Evolutionary conservation across 305 asterid species (phyloP).

Genomic region (Fraxinus platypoda): DNA sequence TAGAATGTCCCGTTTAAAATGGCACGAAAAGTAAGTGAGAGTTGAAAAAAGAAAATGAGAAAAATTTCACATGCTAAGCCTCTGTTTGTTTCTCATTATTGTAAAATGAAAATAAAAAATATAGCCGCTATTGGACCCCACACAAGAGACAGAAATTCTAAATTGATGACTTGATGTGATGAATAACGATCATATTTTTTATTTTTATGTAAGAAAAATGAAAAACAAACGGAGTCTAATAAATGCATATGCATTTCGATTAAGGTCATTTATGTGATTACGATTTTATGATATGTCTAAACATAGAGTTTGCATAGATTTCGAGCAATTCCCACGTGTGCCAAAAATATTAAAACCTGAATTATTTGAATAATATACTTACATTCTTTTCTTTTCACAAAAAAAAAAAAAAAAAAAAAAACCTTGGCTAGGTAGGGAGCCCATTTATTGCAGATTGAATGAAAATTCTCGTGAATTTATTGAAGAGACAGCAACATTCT

Average conservation of each 20-base stretch:
- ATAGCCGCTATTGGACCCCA: no score
- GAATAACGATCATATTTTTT: no score
- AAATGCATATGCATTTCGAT: neutral
- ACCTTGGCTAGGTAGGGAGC: neutral
- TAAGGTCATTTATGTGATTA: neutral
- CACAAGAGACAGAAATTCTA: no score
- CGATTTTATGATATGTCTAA: neutral
- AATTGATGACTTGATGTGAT: no score
- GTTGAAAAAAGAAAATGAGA: neutral
- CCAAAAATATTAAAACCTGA: neutral
- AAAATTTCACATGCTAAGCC: neutral
- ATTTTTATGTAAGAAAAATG: no score
- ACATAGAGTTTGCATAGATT: neutral
- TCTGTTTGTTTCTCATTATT: no score
- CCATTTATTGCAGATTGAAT: neutral
- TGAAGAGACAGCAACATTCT: neutral
- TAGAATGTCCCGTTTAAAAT: neutral
- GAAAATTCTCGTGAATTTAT: neutral
- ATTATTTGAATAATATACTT: neutral
- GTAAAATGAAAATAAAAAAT: no score
- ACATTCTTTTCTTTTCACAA: neutral
- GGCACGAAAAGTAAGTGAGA: neutral
- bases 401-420: neutral
- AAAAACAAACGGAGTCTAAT: no score
- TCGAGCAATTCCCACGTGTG: neutral